Evolutionary conservation across 108 stramenopile genomes (phyloP), one percentile per base, ranked within the genome.

Genomic region (Aurantiochytrium sp.): DNA sequence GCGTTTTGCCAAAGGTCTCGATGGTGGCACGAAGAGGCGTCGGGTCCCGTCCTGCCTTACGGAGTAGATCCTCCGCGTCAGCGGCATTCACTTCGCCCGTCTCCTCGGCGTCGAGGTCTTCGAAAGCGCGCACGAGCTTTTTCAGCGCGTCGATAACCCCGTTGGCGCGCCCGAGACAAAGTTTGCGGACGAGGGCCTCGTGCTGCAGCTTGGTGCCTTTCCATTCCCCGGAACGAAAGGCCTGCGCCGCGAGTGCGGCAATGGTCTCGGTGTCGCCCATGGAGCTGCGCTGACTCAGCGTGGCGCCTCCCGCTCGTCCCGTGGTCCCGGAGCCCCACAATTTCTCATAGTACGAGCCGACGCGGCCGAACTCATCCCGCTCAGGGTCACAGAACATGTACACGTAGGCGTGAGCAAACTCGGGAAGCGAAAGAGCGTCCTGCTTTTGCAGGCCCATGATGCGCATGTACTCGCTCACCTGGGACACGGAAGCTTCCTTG

Each of bases 391-490:
- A 41, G 24, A 81, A 81, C 73, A 81, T 81, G 45, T 81, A 81
- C 45, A 48, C 39, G 45, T 48, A 81, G 6, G 73, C 73, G 32
- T 81, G 73, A 6, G 73, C 73, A 81, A 81, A 81, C 32, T 81
- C 73, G 6, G 42, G 42, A 6, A 81, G 24, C 12, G 73, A 48
- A 17, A 81, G 27, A 27, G 73, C 73, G 32, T 81, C 73, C 0
- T 41, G 39, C 45, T 81, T 81, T 48, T 48, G 39, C 15, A 81
- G 45, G 0, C 73, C 73, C 73, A 81, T 81, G n/a, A 81, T 48
- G 1, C 73, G 73, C 73, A 81, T 81, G 73, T 81, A 81, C 73
- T 81, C 73, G 39, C 73, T 30, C 0, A 81, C 73, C 45, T 81
- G 73, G 6, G 39, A 48, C n/a, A 81, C 45, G 15, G 73, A 81